These are phyloP conservation scores for Suillus alpinus DNA, from an alignment of 768 basidiomycete genomes.

Conservation along the genomic window DNA sequence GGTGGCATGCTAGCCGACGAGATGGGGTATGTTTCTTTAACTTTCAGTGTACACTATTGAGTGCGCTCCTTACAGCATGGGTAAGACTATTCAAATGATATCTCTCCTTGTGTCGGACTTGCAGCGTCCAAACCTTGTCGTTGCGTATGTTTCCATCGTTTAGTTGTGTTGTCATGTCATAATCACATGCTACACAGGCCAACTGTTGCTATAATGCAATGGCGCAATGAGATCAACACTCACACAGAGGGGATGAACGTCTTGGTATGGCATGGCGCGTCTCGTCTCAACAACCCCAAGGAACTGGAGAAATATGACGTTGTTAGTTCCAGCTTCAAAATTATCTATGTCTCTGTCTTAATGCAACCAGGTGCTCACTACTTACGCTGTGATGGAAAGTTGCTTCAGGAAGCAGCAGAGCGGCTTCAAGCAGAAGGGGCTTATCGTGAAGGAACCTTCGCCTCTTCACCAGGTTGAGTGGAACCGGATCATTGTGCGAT, in stretches of 20 bases:
- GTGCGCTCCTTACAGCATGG: conserved; percentile 54
- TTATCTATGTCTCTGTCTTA: conserved; percentile 6
- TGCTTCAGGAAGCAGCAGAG: conserved; percentile 90
- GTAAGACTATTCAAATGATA: conserved; percentile 96
- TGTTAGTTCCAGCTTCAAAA: conserved; percentile 40
- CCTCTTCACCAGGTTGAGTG: conserved; percentile 82
- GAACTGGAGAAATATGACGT: conserved; percentile 86
- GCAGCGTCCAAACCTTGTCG: conserved; percentile 81
- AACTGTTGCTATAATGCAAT: conserved; percentile 66
- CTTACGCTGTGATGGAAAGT: conserved; percentile 87
- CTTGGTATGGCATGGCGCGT: conserved; percentile 88
- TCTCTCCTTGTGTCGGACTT: conserved; percentile 79
- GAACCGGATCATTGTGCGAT: conserved; percentile 72
- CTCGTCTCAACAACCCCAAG: conserved; percentile 61
- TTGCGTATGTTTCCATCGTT: conserved; percentile 62
- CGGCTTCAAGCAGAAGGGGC: conserved; percentile 86
- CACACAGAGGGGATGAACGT: conserved; percentile 85
- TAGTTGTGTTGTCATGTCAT: not conserved
- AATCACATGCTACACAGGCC: conserved; percentile 30
- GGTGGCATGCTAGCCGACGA: conserved; percentile 95
- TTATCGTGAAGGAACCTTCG: conserved; percentile 83
- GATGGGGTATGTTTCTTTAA: conserved; percentile 67
- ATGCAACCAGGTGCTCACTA: conserved; percentile 66
- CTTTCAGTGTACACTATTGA: conserved; percentile 9
- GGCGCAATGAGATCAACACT: conserved; percentile 89